A percentile compares a stretch with the other conserved stretches of the same genome.
These are phyloP conservation scores for Botrytis deweyae DNA, from an alignment of 2,329 filamentous ascomycete genomes.

Conservation along the genomic window DNA sequence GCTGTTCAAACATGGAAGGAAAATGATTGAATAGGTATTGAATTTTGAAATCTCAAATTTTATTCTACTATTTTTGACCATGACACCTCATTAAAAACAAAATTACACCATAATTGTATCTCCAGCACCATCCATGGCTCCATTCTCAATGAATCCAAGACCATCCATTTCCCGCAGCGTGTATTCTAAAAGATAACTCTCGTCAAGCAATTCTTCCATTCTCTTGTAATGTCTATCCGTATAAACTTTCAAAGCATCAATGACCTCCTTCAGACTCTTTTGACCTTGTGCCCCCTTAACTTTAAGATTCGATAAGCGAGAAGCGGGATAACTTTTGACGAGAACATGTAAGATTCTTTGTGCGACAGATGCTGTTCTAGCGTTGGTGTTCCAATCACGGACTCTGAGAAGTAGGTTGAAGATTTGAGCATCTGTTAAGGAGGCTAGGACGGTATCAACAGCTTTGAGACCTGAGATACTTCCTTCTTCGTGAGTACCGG, in stretches of 20 bases:
- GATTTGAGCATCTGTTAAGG: conserved; percentile 79
- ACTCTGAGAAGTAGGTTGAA: conserved; percentile 78
- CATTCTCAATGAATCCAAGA: conserved; percentile 30
- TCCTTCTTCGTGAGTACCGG: conserved; percentile 58
- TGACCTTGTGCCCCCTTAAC: conserved; percentile 57
- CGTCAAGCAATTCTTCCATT: conserved; percentile 85
- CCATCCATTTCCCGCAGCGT: conserved; percentile 87
- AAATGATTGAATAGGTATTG: background rate
- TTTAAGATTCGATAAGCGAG: conserved; percentile 70
- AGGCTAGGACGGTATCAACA: conserved; percentile 82
- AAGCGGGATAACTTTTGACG: conserved; percentile 77
- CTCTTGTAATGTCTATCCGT: conserved; percentile 91
- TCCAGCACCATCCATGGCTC: background rate
- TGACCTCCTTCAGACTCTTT: conserved; percentile 74
- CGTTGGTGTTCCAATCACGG: conserved; percentile 97
- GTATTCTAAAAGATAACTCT: conserved; percentile 93
- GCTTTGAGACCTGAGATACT: conserved; percentile 64
- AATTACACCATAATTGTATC: conserved; percentile 22
- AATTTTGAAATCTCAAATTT: background rate
- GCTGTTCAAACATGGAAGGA: background rate
- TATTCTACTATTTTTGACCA: background rate
- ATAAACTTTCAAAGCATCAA: conserved; percentile 85
- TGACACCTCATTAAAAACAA: background rate
- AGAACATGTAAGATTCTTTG: conserved; percentile 81
- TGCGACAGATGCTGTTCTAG: conserved; percentile 77